Evolutionary conservation across 805 yeast genomes (phyloP), one percentile per base, ranked within the genome.

Genomic region (Yamadazyma tumulicola): DNA sequence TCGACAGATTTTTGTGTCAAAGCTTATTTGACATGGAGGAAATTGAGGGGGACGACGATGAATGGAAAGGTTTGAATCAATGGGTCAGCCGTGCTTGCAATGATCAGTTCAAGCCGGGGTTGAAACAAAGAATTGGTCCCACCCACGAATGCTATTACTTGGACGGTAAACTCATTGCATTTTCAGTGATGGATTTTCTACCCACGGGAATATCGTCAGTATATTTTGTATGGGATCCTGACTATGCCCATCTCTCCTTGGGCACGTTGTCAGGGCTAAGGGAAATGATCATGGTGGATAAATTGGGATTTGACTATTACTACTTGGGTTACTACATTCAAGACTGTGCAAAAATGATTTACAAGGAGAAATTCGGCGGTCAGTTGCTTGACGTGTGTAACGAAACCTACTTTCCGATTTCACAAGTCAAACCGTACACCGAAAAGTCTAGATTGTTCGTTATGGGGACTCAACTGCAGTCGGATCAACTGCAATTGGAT

Each of bases 211-310:
- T 89, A 0, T 86, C 96, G 0, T 79, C 95, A 0, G 89, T 89
- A 1, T 88, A 89, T 54, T 84, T 89, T 52, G 77, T 88, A 9
- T 86, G 93, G 85, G 89, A 87, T 51, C 93, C 94, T 0, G 89
- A 79, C 35, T 81, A 69, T 51, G 78, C 80, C 4, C 68, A 75
- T 33, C 60, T 79, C 45, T 81, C 85, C 0, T 55, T 88, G 19
- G 97, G 97, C 0, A 85, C 85, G 17, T 53, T 88, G 2, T 79
- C 88, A 41, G 91, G 85, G 0, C 49, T 87, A 18, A 59, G 84
- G 25, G 97, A 88, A 49, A 59, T 85, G 24, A 66, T 74, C 1
- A 51, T 85, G 54, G 62, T 79, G 4, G 45, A 67, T 18, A 54
- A 71, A 26, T 58, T 77, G 24, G 61, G 65, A 6, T 29, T 65